Conservation (phyloP, 2,329 filamentous ascomycete species). For the Colletotrichum filicis region DNA sequence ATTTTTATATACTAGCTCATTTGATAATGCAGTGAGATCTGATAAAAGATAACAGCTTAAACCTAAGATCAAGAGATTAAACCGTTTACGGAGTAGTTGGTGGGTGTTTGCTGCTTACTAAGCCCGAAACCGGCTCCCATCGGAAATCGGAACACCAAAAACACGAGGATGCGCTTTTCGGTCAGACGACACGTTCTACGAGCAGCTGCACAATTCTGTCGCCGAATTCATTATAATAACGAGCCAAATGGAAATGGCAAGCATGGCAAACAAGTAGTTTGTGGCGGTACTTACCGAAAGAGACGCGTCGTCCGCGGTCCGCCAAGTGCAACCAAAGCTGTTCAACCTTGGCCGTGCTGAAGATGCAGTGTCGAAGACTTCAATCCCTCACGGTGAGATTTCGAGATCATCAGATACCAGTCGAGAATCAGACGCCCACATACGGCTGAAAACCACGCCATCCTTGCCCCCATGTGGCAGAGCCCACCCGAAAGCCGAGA, state of each 20-base stretch:
- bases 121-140: background rate
- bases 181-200: background rate
- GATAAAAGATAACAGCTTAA: background rate
- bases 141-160: background rate
- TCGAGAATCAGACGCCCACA: background rate
- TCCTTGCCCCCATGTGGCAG: background rate
- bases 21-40: background rate
- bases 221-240: background rate
- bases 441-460: background rate
- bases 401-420: background rate
- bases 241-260: background rate
- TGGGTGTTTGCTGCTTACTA: background rate
- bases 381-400: background rate
- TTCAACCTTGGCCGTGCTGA: background rate
- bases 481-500: background rate
- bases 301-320: background rate
- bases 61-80: background rate
- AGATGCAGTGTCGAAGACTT: background rate
- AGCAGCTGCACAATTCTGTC: background rate
- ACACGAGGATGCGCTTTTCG: background rate
- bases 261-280: background rate
- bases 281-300: background rate
- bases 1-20: no score
- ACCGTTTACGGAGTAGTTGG: background rate
- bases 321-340: background rate